Evolutionary conservation across 129 eudicot species (phyloP).

Genomic region (Pulicaria dysenterica): DNA sequence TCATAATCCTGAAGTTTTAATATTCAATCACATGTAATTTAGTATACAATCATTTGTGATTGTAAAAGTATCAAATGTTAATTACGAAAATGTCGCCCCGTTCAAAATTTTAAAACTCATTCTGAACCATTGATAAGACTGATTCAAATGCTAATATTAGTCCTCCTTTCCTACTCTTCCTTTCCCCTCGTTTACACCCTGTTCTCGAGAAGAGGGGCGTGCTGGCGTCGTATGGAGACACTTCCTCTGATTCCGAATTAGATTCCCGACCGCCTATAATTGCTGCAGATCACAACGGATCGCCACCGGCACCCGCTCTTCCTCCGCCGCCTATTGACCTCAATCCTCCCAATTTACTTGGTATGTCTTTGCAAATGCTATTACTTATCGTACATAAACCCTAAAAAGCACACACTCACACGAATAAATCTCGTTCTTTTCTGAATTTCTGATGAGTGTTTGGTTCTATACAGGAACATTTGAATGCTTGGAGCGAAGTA

Average conservation of each 20-base stretch:
- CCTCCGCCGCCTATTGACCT: conserved; percentile 87
- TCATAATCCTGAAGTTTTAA: too few relatives aligned
- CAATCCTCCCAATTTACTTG: conserved; percentile 62
- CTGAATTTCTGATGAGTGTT: conserved; percentile 9
- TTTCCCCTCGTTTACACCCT: too few relatives aligned
- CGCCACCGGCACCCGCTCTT: conserved; percentile 42
- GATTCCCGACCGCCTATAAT: conserved; percentile 29
- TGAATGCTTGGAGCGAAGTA: conserved; percentile 42
- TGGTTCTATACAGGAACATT: conserved; percentile 38
- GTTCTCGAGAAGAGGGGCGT: too few relatives aligned
- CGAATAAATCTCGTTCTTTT: conserved; percentile 18
- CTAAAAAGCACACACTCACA: neutral
- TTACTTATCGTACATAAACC: neutral
- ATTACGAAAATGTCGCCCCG: too few relatives aligned
- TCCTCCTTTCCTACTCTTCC: too few relatives aligned
- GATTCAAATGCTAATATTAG: too few relatives aligned
- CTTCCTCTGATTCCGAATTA: conserved; percentile 55
- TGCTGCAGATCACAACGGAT: conserved; percentile 23
- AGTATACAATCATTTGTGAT: too few relatives aligned
- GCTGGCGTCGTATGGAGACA: conserved; percentile 69
- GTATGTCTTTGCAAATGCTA: conserved; percentile 52
- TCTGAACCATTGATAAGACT: too few relatives aligned
- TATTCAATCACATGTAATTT: too few relatives aligned
- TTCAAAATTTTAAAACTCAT: too few relatives aligned
- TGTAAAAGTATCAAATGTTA: too few relatives aligned